Percentiles rank a stretch among this genome's conserved stretches.
Conservation (phyloP, 108 stramenopile species). For the Mediolabrus comicus region DNA sequence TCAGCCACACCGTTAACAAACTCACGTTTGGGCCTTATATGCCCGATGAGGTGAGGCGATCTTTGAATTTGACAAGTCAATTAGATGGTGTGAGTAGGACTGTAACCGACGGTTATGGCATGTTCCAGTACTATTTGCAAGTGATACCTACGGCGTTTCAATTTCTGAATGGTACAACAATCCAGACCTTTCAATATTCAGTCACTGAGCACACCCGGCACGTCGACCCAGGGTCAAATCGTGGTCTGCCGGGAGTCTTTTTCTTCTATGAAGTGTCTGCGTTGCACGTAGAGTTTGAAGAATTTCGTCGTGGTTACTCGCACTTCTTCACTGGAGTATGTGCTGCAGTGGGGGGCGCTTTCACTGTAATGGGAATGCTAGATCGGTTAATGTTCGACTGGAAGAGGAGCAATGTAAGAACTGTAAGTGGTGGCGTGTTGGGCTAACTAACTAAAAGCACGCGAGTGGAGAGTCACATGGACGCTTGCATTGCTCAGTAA, state of each 20-base stretch:
- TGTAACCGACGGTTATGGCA: constrained; percentile 79
- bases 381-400: constrained; percentile 69
- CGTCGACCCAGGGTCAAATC: constrained; percentile 81
- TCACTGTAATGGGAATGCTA: constrained; percentile 82
- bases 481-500: too few relatives aligned
- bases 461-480: too few relatives aligned
- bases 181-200: constrained; percentile 92
- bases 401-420: constrained; percentile 7
- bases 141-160: constrained; percentile 94
- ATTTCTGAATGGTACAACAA: constrained; percentile 72
- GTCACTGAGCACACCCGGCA: constrained; percentile 97
- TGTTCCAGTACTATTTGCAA: constrained; percentile 95
- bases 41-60: constrained; percentile 43
- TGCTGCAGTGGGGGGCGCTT: constrained; percentile 87
- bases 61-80: constrained; percentile 55
- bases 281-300: constrained; percentile 91
- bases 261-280: constrained; percentile 97
- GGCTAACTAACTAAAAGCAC: too few relatives aligned
- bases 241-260: constrained; percentile 96
- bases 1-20: constrained; percentile 88
- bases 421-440: background rate
- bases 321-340: constrained; percentile 85
- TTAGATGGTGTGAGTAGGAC: constrained; percentile 68
- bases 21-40: constrained; percentile 82
- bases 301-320: constrained; percentile 80